A percentile compares a stretch with the other conserved stretches of the same genome.
Conservation (phyloP, 441 rosid genomes). For the Arabidopsis lyrata region DNA sequence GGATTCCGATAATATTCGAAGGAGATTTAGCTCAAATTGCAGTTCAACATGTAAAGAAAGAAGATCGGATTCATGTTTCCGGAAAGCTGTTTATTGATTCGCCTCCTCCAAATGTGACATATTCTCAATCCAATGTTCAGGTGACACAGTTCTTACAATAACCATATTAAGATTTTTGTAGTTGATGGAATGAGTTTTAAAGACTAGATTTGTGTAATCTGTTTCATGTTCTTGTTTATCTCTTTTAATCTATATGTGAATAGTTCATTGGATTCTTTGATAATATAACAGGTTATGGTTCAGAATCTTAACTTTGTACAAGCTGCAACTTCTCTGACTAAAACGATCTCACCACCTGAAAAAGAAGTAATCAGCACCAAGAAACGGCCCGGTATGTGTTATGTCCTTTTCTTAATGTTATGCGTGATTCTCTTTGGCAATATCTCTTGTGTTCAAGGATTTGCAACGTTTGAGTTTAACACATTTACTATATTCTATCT, state of each 20-base stretch:
- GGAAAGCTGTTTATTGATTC: conserved; percentile 64
- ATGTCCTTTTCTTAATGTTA: not conserved
- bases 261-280: not conserved
- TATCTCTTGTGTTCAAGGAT: not conserved
- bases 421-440: not conserved
- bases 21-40: conserved; percentile 81
- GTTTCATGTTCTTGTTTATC: not conserved
- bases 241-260: not conserved
- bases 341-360: conserved; percentile 14
- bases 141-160: conserved; percentile 40
- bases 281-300: conserved; percentile 66
- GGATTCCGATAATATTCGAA: conserved; percentile 79
- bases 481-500: not conserved
- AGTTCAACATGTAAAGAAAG: conserved; percentile 61
- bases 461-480: not conserved
- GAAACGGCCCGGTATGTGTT: conserved; percentile 25
- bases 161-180: not conserved
- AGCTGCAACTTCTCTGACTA: not conserved
- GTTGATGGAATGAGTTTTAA: conserved; percentile 11
- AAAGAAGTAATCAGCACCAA: conserved; percentile 9
- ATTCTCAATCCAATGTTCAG: conserved; percentile 57
- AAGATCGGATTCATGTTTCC: conserved; percentile 64
- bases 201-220: not conserved
- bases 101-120: conserved; percentile 49
- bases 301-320: conserved; percentile 57